A percentile compares a stretch with the other conserved stretches of the same genome.
Conservation (phyloP, 2,329 filamentous ascomycete species). For the Blastomyces parvus region DNA sequence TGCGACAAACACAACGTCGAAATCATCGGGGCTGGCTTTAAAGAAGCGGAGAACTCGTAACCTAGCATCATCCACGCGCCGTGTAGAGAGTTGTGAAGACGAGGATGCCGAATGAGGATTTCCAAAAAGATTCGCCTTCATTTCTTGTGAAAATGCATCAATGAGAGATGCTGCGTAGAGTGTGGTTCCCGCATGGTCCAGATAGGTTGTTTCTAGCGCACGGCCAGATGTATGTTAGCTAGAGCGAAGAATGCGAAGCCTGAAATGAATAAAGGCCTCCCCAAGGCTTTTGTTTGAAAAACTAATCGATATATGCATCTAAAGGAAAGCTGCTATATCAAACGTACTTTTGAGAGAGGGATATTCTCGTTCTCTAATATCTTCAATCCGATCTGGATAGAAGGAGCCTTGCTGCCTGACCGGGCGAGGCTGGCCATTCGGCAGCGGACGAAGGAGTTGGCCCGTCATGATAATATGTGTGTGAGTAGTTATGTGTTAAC, state of each 20-base stretch:
- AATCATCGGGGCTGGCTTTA: conserved; percentile 67
- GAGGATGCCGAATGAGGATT: conserved; percentile 84
- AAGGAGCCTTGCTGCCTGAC: not conserved
- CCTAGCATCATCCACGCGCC: conserved; percentile 65
- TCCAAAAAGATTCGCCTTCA: conserved; percentile 70
- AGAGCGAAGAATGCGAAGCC: not conserved
- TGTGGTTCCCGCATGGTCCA: conserved; percentile 95
- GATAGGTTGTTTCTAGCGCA: conserved; percentile 59
- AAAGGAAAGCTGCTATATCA: not conserved
- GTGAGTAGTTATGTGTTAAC: not conserved
- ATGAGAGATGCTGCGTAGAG: conserved; percentile 71
- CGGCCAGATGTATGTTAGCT: conserved; percentile 9
- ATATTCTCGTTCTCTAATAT: conserved; percentile 41
- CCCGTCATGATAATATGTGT: not conserved
- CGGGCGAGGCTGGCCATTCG: not conserved
- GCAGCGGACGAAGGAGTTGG: not conserved
- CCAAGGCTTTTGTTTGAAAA: not conserved
- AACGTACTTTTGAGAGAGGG: conserved; percentile 37
- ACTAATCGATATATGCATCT: not conserved
- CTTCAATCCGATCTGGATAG: conserved; percentile 39
- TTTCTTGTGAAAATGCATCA: conserved; percentile 66
- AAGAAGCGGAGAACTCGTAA: conserved; percentile 65
- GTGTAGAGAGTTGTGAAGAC: conserved; percentile 67
- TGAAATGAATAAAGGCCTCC: not conserved
- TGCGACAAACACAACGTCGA: conserved; percentile 81